Conservation (phyloP, 495 filamentous ascomycete species). For the Sordaria brevicollis region DNA sequence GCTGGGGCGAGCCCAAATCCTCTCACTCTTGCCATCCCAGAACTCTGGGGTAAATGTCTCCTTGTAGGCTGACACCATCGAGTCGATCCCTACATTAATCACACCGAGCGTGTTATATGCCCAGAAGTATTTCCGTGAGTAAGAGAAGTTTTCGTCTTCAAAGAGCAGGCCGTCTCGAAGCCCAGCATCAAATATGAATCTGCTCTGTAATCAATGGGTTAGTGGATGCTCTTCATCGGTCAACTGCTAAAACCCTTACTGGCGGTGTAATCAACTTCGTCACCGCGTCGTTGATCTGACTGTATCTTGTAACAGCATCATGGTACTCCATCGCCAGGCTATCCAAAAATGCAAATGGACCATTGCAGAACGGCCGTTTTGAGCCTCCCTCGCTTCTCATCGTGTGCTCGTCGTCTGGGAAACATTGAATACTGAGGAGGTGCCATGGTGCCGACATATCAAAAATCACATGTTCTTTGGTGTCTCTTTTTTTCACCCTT, state of each 20-base stretch:
- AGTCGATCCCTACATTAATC: slow-evolving; percentile 45
- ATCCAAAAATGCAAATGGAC: slow-evolving; percentile 42
- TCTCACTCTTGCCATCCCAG: slow-evolving; percentile 37
- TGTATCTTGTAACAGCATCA: slow-evolving; percentile 41
- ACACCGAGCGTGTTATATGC: slow-evolving; percentile 44
- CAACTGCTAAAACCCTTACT: slow-evolving; percentile 5
- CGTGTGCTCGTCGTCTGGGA: slow-evolving; percentile 40
- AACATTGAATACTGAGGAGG: slow-evolving; percentile 40
- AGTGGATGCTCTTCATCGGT: background rate
- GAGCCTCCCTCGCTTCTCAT: slow-evolving; percentile 34
- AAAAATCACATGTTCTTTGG: slow-evolving; percentile 31
- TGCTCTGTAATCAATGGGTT: slow-evolving; percentile 10
- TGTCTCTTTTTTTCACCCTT: slow-evolving; percentile 19
- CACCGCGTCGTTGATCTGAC: slow-evolving; percentile 34
- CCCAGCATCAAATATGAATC: slow-evolving; percentile 43
- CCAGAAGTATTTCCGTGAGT: slow-evolving; percentile 48
- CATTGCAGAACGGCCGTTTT: slow-evolving; percentile 37
- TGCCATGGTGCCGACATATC: slow-evolving; percentile 43
- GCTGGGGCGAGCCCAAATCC: slow-evolving; percentile 23
- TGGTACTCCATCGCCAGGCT: slow-evolving; percentile 39
- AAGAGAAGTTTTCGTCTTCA: slow-evolving; percentile 45
- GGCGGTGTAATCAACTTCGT: slow-evolving; percentile 41
- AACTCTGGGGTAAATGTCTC: slow-evolving; percentile 40
- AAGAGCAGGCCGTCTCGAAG: slow-evolving; percentile 45
- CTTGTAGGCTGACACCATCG: slow-evolving; percentile 37